Percentiles rank a stretch among this genome's conserved stretches.
phyloP scores from a whole-genome alignment of 78 protist species.

The Dictyostelium brefeldianum region DNA sequence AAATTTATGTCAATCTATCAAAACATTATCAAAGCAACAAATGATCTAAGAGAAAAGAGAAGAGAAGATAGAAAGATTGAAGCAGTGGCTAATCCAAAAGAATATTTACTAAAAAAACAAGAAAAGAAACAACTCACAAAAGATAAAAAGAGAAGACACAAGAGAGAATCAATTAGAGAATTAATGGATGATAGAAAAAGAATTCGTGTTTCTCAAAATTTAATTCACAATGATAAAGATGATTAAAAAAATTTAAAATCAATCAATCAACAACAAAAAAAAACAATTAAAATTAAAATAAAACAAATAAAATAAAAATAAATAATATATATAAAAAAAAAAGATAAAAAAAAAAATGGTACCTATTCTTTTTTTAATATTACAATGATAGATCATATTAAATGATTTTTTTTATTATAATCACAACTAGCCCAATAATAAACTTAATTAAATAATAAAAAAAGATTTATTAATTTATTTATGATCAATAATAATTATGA shows the following conservation, averaged over 20 bases:
- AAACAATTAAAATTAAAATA: background rate
- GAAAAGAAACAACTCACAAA: constrained; percentile 24
- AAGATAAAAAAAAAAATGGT: background rate
- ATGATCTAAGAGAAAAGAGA: background rate
- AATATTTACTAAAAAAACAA: constrained; percentile 29
- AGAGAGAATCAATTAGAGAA: constrained; percentile 17
- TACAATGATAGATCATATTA: too few species aligned
- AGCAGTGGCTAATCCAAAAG: constrained; percentile 41
- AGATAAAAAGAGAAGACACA: constrained; percentile 35
- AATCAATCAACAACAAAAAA: background rate
- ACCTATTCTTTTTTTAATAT: too few species aligned
- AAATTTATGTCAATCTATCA: constrained; percentile 18
- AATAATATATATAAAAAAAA: constrained; percentile 10
- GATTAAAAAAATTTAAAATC: background rate
- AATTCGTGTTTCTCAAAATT: background rate
- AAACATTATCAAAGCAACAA: background rate
- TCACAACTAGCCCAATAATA: too few species aligned
- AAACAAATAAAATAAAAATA: background rate
- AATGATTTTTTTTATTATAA: too few species aligned
- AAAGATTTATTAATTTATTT: background rate
- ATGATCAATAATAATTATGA: too few species aligned
- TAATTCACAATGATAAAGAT: background rate
- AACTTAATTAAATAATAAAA: too few species aligned
- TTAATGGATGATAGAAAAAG: constrained; percentile 27
- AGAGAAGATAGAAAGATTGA: constrained; percentile 32